These are phyloP conservation scores for Trichosporon inkin DNA, from an alignment of 1,284 basidiomycete genomes.

Conservation along the genomic window DNA sequence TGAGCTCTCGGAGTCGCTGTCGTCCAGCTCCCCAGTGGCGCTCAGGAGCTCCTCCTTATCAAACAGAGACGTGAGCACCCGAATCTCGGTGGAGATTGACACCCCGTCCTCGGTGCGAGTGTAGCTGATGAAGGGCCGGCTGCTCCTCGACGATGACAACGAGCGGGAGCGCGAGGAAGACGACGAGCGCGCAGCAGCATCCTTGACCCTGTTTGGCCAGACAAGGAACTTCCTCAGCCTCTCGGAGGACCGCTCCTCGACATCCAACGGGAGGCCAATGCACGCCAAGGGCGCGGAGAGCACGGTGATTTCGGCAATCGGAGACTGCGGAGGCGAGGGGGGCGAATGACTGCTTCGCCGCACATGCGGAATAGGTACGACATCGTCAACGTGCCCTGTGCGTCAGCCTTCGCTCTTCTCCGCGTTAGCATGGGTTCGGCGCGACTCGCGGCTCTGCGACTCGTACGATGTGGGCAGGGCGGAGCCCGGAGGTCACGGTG, in stretches of 20 bases:
- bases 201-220: constrained; percentile 29
- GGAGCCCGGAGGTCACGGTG: not conserved
- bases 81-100: constrained; percentile 39
- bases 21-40: constrained; percentile 16
- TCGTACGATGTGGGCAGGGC: constrained; percentile 5
- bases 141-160: not conserved
- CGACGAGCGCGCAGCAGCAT: constrained; percentile 1
- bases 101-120: constrained; percentile 43
- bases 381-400: constrained; percentile 33
- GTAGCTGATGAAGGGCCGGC: constrained; percentile 42
- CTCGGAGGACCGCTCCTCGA: constrained; percentile 26
- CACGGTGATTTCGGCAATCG: constrained; percentile 36
- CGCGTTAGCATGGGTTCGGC: not conserved
- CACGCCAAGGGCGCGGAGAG: constrained; percentile 37
- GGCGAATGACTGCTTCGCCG: not conserved
- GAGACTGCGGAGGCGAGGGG: constrained; percentile 7
- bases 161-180: constrained; percentile 6
- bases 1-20: not conserved
- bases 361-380: constrained; percentile 4
- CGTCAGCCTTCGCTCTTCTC: constrained; percentile 5
- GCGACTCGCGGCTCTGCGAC: not conserved
- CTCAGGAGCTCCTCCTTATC: constrained; percentile 18
- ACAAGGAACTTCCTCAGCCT: constrained; percentile 36
- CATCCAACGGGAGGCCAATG: constrained; percentile 31
- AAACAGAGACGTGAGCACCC: constrained; percentile 25